These are phyloP conservation scores for Sequoia sempervirens DNA, from an alignment of 75 land plant genomes.

Conservation along the genomic window DNA sequence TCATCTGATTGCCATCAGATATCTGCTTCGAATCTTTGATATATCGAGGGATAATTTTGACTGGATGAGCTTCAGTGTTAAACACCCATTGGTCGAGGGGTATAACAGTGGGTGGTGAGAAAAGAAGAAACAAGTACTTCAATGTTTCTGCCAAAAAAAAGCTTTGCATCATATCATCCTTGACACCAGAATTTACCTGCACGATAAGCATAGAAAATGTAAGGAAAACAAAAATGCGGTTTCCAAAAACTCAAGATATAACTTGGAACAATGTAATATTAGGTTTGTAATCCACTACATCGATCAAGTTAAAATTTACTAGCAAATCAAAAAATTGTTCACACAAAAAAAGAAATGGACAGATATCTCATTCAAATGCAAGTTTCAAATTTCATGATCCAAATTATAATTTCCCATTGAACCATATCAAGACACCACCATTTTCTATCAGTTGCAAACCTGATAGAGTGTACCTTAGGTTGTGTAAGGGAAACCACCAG, in stretches of 20 bases:
- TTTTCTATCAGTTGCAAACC: not conserved
- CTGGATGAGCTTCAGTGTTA: slow-evolving; percentile 96
- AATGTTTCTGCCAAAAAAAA: slow-evolving; percentile 95
- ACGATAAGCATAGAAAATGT: not conserved
- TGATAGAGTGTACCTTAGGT: not conserved
- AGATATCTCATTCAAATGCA: not conserved
- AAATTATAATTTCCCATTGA: not conserved
- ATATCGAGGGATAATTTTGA: slow-evolving; percentile 49
- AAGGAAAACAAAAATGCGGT: not conserved
- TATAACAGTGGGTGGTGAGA: slow-evolving; percentile 73
- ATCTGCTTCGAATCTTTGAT: not conserved
- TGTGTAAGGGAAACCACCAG: not conserved
- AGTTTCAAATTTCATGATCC: not conserved
- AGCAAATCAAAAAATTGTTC: not conserved
- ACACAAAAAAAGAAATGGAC: not conserved
- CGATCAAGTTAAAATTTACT: not conserved
- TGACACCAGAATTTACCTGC: slow-evolving; percentile 81
- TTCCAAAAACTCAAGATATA: not conserved
- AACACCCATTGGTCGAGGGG: slow-evolving; percentile 96
- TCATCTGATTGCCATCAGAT: not conserved
- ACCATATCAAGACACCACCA: not conserved
- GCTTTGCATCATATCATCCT: slow-evolving; percentile 96
- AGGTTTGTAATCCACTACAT: not conserved
- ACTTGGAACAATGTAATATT: not conserved
- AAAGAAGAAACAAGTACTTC: slow-evolving; percentile 87